These are phyloP conservation scores for Arctium minus DNA, from an alignment of 129 eudicot species.

Conservation along the genomic window DNA sequence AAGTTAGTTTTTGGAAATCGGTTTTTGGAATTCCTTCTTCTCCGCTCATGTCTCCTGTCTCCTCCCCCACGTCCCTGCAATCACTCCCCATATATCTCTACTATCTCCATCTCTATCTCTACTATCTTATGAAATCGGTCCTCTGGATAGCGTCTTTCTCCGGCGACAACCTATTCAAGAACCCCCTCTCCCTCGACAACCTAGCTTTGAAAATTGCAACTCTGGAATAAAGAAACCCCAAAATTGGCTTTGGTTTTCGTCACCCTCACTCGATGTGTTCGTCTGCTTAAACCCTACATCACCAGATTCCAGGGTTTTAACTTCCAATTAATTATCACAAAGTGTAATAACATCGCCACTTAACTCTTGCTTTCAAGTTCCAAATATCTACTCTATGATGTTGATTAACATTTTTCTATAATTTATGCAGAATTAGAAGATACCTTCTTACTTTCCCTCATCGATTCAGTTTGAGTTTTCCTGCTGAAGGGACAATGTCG, in stretches of 20 bases:
- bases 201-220: no score
- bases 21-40: no score
- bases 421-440: conserved; percentile 8
- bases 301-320: conserved; percentile 16
- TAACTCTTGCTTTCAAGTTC: no score
- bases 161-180: no score
- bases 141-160: no score
- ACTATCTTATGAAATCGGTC: no score
- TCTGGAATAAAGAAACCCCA: neutral
- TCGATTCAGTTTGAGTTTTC: conserved; percentile 5
- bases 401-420: neutral
- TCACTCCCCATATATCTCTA: no score
- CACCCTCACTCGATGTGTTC: neutral
- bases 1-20: no score
- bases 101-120: no score
- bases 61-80: no score
- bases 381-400: neutral
- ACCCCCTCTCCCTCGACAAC: no score
- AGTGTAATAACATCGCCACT: neutral
- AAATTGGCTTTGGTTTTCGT: neutral
- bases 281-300: conserved; percentile 12
- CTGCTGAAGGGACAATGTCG: conserved; percentile 23
- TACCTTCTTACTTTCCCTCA: conserved; percentile 5
- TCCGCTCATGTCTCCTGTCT: no score
- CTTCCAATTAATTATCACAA: neutral